A percentile compares a stretch with the other conserved stretches of the same genome.
Conservation (phyloP, 331 rosid species). For the Acacia pycnantha region DNA sequence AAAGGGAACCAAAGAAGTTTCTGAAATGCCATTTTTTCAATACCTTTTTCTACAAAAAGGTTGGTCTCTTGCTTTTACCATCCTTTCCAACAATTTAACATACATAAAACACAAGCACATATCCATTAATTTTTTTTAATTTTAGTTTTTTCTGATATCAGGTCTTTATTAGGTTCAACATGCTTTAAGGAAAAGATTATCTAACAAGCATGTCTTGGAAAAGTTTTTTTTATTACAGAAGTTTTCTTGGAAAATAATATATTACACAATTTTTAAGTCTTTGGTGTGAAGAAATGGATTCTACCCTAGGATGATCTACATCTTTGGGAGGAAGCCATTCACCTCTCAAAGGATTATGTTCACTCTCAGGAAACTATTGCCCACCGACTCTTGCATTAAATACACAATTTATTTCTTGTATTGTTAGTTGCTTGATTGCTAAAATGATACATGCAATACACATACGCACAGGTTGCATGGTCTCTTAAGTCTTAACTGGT, state of each 20-base stretch:
- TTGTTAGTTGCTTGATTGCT: neutral
- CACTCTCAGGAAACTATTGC: neutral
- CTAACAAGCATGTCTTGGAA: slow-evolving; percentile 9
- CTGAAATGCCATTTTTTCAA: slow-evolving; percentile 90
- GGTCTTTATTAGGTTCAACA: slow-evolving; percentile 11
- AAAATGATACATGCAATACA: neutral
- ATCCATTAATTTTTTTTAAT: neutral
- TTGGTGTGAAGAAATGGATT: neutral
- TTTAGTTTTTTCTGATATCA: neutral
- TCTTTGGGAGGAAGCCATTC: slow-evolving; percentile 13
- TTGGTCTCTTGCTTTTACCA: slow-evolving; percentile 23
- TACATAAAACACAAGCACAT: neutral
- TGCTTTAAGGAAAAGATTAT: slow-evolving; percentile 11
- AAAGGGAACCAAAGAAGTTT: slow-evolving; percentile 67
- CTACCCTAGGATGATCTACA: neutral
- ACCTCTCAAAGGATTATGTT: slow-evolving; percentile 18
- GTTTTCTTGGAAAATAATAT: neutral
- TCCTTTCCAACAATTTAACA: neutral
- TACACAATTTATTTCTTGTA: neutral
- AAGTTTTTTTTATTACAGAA: neutral
- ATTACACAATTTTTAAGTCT: slow-evolving; percentile 13
- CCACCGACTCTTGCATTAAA: neutral
- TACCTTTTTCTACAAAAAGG: slow-evolving; percentile 93
- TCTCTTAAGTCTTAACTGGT: neutral
- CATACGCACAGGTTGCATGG: neutral